phyloP scores from a whole-genome alignment of 2,329 filamentous ascomycete genomes.

The Escovopsis weberi region DNA sequence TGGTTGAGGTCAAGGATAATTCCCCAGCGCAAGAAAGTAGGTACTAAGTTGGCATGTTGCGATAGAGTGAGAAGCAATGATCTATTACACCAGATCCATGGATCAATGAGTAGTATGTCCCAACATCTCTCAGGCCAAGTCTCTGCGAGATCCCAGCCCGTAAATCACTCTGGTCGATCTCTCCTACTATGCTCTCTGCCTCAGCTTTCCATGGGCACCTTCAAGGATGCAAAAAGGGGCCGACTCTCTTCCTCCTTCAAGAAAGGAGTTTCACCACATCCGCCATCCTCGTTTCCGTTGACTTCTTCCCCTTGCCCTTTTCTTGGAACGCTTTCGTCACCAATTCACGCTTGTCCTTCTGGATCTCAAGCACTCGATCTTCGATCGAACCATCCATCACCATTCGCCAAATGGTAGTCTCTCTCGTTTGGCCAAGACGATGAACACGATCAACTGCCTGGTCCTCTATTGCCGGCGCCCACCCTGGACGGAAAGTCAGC shows the following conservation, averaged over 20 bases:
- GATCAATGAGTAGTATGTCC: too few relatives aligned
- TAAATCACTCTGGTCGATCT: too few relatives aligned
- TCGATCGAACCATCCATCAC: conserved; percentile 72
- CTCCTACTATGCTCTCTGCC: too few relatives aligned
- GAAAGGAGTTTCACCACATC: conserved; percentile 36
- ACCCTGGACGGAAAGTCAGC: conserved; percentile 35
- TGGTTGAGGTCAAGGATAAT: too few relatives aligned
- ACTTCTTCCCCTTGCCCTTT: conserved; percentile 38
- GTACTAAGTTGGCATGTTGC: too few relatives aligned
- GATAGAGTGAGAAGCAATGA: too few relatives aligned
- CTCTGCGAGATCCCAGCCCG: too few relatives aligned
- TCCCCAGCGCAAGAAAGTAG: too few relatives aligned
- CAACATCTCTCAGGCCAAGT: too few relatives aligned
- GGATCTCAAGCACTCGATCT: conserved; percentile 64
- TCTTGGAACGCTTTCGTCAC: conserved; percentile 71
- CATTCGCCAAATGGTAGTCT: conserved; percentile 66
- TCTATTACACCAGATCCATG: too few relatives aligned
- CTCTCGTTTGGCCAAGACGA: conserved; percentile 65
- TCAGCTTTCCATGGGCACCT: too few relatives aligned
- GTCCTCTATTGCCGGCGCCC: conserved; percentile 85
- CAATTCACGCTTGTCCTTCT: conserved; percentile 63
- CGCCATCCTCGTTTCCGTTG: conserved; percentile 42
- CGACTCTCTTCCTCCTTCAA: conserved; percentile 7
- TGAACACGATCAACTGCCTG: conserved; percentile 84
- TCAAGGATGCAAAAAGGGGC: too few relatives aligned